A percentile compares a stretch with the other conserved stretches of the same genome.
Conservation (phyloP, 1,139 yeast genomes). For the Suhomyces panamericanus region DNA sequence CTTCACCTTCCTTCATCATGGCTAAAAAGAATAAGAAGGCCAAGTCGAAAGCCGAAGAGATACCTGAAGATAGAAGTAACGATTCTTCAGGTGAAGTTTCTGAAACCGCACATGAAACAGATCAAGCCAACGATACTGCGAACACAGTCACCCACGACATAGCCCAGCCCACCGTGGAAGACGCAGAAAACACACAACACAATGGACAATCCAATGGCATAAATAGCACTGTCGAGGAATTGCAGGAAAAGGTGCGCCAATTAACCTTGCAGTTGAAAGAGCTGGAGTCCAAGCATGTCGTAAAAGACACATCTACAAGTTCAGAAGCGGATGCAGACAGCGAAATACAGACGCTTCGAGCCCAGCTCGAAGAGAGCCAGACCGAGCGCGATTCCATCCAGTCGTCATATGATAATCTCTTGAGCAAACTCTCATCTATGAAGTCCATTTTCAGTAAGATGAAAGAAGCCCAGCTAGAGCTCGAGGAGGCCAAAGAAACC, state of each 20-base stretch:
- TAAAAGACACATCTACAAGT: conserved; percentile 6
- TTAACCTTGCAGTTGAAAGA: conserved; percentile 23
- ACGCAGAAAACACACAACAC: background rate
- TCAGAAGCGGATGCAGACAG: background rate
- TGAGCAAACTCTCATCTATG: conserved; percentile 78
- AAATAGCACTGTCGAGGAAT: conserved; percentile 4
- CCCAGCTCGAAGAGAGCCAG: conserved; percentile 16
- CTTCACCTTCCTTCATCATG: conserved; percentile 16
- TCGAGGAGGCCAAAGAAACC: conserved; percentile 53
- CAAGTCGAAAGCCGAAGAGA: conserved; percentile 13
- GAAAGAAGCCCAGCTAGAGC: conserved; percentile 74
- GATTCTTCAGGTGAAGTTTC: background rate
- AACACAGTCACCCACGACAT: background rate
- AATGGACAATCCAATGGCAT: background rate
- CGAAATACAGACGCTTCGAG: background rate
- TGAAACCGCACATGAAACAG: background rate
- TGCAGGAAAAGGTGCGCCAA: conserved; percentile 21
- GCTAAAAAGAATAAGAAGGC: conserved; percentile 34
- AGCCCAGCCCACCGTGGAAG: background rate
- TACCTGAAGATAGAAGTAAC: conserved; percentile 2
- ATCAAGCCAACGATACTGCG: background rate
- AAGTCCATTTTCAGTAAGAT: conserved; percentile 71
- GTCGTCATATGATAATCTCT: conserved; percentile 69
- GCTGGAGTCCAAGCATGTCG: conserved; percentile 10
- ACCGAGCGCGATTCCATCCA: conserved; percentile 66